A percentile compares a stretch with the other conserved stretches of the same genome.
Conservation (phyloP, 2,329 filamentous ascomycete species). For the Albifimbria verrucaria region DNA sequence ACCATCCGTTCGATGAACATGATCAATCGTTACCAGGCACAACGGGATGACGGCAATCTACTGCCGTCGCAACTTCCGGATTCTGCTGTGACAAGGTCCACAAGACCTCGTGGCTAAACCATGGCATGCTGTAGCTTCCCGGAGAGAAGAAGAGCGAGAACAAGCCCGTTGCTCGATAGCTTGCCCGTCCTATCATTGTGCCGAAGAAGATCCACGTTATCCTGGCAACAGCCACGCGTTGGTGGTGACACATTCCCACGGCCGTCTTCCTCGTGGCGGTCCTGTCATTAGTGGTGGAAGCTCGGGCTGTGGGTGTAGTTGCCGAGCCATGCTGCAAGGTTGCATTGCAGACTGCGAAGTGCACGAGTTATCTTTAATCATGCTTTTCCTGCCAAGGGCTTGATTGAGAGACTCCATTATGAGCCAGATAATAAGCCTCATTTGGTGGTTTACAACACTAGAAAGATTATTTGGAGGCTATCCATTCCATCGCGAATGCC, state of each 20-base stretch:
- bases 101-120: conserved; percentile 16
- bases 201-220: not conserved
- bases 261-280: not conserved
- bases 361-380: not conserved
- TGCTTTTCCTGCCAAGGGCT: not conserved
- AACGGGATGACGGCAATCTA: not conserved
- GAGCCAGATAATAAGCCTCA: too few relatives aligned
- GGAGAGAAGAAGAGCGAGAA: conserved; percentile 14
- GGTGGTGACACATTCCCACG: not conserved
- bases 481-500: too few relatives aligned
- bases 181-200: conserved; percentile 4
- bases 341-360: not conserved
- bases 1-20: not conserved
- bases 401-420: too few relatives aligned
- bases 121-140: conserved; percentile 19
- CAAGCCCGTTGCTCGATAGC: conserved; percentile 5
- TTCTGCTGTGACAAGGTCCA: conserved; percentile 11
- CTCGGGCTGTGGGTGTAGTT: not conserved
- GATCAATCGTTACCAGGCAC: not conserved
- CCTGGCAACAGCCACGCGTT: not conserved
- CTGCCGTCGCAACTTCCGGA: not conserved
- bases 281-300: not conserved
- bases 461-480: too few relatives aligned
- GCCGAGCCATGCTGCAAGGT: not conserved
- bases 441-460: too few relatives aligned